A percentile compares a stretch with the other conserved stretches of the same genome.
Conservation (phyloP, 306 rosid species). For the Myrica gale region DNA sequence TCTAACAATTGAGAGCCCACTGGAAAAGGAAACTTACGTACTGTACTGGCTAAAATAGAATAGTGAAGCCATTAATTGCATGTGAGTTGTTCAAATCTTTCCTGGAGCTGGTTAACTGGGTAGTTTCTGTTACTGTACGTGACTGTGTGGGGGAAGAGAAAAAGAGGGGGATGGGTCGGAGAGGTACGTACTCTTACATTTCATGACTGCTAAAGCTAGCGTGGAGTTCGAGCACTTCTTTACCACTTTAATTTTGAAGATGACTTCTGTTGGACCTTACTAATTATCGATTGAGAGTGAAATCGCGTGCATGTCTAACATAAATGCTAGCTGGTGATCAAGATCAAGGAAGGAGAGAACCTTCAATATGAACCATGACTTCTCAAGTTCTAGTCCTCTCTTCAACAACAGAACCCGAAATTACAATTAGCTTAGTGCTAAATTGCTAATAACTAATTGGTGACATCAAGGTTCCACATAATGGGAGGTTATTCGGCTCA, state of each 20-base stretch:
- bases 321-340: neutral
- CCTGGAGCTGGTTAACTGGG: neutral
- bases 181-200: neutral
- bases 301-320: neutral
- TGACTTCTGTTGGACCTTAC: conserved; percentile 8
- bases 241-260: neutral
- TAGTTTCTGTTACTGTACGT: neutral
- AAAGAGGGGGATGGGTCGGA: neutral
- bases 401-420: neutral
- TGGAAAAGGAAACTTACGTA: conserved; percentile 27
- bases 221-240: neutral
- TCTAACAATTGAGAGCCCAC: conserved; percentile 12
- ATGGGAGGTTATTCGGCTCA: conserved; percentile 1
- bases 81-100: neutral
- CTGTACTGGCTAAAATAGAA: conserved; percentile 20
- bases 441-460: too few species aligned
- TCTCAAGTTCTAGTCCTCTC: neutral
- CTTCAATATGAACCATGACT: conserved; percentile 3
- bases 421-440: too few species aligned
- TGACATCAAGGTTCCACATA: neutral
- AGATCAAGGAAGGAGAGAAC: neutral
- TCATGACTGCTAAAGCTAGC: neutral
- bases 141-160: neutral
- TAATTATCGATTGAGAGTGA: neutral
- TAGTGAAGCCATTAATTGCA: conserved; percentile 15